Base-by-base conservation (phyloP, 306 rosid species). In the Ziziphus jujuba region DNA sequence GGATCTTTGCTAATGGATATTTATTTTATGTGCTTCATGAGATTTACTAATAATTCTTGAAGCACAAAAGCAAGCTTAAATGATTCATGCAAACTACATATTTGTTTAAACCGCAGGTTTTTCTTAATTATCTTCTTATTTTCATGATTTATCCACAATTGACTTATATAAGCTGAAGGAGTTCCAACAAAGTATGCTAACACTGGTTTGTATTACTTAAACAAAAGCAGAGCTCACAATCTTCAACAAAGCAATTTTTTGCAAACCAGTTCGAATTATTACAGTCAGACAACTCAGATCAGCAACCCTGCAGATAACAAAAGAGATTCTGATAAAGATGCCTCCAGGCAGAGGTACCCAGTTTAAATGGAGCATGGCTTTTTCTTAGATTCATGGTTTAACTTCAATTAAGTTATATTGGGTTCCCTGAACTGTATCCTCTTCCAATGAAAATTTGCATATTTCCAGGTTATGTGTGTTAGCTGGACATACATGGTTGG, bases 201-300 rank as follows among this genome's bases (percentile, higher is more conserved):
- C 51, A 61, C 62, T 53, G 3, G 47, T 17, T 15, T 72, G 7
- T 62, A 47, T 40, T 23, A 24, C 40, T 38, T 59, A 35, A 56
- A 45, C 56, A 64, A 44, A 47, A 79, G 77, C 97, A 92, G 98
- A 75, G 61, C 61, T 58, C 78, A 84, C 71, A 75, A 80, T 75
- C 97, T 92, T 78, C 98, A 96, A 59, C 88, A 89, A 75, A 64
- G 81, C 75, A 84, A 81, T 66, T 84, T 71, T 81, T 72, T 87
- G 80, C 50, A 74, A 52, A 62, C 78, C 63, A 74, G 70, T 76
- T 74, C 45, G 65, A 66, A 63, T 67, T 69, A 65, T 43, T 77
- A 75, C 63, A 75, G 44, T n/a, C 86, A 71, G 68, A 63, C 23
- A 60, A 75, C 50, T 14, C 87, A 71, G 68, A 59, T 28, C 13